Evolutionary conservation across 1,284 basidiomycete genomes (phyloP).

Genomic region (Vanrija sp.): DNA sequence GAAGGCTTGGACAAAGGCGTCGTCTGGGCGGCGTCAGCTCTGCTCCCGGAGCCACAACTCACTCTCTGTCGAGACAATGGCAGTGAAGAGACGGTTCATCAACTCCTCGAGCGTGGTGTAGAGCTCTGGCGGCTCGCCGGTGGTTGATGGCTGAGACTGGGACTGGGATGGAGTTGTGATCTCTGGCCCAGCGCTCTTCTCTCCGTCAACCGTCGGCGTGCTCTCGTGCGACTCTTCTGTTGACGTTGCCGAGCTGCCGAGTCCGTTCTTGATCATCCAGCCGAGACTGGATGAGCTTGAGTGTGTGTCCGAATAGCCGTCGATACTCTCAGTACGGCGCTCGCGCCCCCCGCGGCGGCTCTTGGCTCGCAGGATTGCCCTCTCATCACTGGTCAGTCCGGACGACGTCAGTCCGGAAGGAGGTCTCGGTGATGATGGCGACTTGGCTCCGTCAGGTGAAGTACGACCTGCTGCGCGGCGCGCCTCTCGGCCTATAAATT

Average conservation of each 20-base stretch:
- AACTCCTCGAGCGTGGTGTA: constrained; percentile 31
- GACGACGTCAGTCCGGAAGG: too few species aligned
- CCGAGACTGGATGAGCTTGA: constrained; percentile 31
- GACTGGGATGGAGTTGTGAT: not conserved
- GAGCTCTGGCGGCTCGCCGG: not conserved
- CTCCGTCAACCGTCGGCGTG: constrained; percentile 6
- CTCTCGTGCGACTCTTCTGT: constrained; percentile 8
- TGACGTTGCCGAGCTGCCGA: not conserved
- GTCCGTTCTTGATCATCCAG: constrained; percentile 25
- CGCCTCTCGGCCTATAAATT: constrained; percentile 12
- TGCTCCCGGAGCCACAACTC: constrained; percentile 1
- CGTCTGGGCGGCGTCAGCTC: constrained; percentile 18
- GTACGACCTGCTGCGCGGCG: not conserved
- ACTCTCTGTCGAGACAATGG: constrained; percentile 42
- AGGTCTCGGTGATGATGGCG: too few species aligned
- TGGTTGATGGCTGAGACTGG: not conserved
- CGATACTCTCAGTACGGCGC: not conserved
- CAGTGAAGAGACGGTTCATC: constrained; percentile 35
- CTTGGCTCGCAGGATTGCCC: too few species aligned
- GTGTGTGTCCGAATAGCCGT: constrained; percentile 21
- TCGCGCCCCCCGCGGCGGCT: too few species aligned
- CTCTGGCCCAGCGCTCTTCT: not conserved
- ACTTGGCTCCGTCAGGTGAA: too few species aligned
- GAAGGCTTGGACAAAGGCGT: constrained; percentile 39
- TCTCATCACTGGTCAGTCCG: too few species aligned